Conservation (phyloP, 2,329 filamentous ascomycete genomes). For the Rasamsonia emersonii region DNA sequence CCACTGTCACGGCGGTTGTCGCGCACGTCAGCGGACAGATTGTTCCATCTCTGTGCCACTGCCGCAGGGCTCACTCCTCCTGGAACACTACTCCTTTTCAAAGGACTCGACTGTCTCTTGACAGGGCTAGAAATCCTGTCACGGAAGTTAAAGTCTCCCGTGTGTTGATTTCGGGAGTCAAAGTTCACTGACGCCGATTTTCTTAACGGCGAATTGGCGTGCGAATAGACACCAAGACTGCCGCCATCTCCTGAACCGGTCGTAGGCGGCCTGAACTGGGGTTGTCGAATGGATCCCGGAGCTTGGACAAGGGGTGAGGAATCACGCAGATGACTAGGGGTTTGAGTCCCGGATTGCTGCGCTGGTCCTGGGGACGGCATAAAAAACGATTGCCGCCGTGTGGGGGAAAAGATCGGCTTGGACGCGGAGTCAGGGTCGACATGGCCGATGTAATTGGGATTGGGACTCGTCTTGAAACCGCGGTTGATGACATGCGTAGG, state of each 20-base stretch:
- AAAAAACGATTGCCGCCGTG: constrained; percentile 11
- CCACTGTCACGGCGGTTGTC: no score
- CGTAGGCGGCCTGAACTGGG: constrained; percentile 42
- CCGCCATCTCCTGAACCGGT: constrained; percentile 55
- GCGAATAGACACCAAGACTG: constrained; percentile 69
- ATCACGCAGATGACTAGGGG: constrained; percentile 40
- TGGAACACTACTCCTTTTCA: constrained; percentile 36
- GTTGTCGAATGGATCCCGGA: constrained; percentile 43
- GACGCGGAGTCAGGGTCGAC: constrained; percentile 57
- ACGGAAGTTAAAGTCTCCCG: constrained; percentile 27
- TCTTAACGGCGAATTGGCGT: constrained; percentile 73
- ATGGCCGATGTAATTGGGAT: constrained; percentile 67
- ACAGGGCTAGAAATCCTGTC: constrained; percentile 28
- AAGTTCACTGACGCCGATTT: constrained; percentile 60
- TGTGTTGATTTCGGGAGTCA: constrained; percentile 31
- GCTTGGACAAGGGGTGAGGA: constrained; percentile 34
- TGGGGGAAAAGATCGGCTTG: constrained; percentile 17
- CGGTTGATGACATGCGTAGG: constrained; percentile 59
- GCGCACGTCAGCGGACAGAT: constrained; percentile 14
- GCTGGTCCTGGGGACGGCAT: constrained; percentile 15
- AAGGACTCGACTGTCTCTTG: constrained; percentile 32
- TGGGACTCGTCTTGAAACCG: constrained; percentile 72
- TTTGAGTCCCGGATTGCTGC: constrained; percentile 25
- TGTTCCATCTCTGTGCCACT: constrained; percentile 26
- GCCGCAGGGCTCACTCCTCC: constrained; percentile 23